Evolutionary conservation across 768 basidiomycete genomes (phyloP), one percentile per base, ranked within the genome.

Genomic region (Heimioporus sp.): DNA sequence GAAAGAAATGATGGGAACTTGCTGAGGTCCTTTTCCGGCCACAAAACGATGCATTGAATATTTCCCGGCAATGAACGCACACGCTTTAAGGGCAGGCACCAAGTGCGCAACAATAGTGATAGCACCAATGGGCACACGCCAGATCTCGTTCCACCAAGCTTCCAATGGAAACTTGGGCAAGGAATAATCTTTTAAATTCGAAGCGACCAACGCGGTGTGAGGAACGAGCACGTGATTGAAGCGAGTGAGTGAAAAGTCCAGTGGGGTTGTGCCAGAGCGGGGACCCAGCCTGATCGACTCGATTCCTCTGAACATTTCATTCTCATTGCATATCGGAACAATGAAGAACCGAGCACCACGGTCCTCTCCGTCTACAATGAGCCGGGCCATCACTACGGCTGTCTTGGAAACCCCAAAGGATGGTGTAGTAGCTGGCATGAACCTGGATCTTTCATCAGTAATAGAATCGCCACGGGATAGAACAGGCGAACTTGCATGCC

Each of bases 401-500:
- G 81, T 70, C 52, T 81, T 81, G 3, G 80, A 71, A n/a, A 80
- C 71, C 5, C 76, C 75, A 57, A 80, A 81, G 8, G 69, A 61
- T 2, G 81, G 80, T 10, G 77, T 78, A 4, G 82, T 77, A 20
- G 80, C 76, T 10, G 81, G 80, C 81, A 83, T 82, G 57, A 81
- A 82, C 56, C 82, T 82, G 51, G 28, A 42, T 46, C 52, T 49
- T 24, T 41, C 16, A 42, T 43, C 31, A 48, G 30, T 16, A n/a
- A 15, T 38, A 17, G 5, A 3, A 37, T n/a, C 19, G 8, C 1
- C 13, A 8, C 1, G 21, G 1, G 10, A 40, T 10, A 19, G 16
- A 6, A 15, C 16, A 16, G 10, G 59, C 76, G 51, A 59, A 82
- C 81, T 84, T 84, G 41, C 79, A 75, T 31, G 81, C 82, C 64